Evolutionary conservation across 768 basidiomycete genomes (phyloP).

Genomic region (Hygrocybe punicea): DNA sequence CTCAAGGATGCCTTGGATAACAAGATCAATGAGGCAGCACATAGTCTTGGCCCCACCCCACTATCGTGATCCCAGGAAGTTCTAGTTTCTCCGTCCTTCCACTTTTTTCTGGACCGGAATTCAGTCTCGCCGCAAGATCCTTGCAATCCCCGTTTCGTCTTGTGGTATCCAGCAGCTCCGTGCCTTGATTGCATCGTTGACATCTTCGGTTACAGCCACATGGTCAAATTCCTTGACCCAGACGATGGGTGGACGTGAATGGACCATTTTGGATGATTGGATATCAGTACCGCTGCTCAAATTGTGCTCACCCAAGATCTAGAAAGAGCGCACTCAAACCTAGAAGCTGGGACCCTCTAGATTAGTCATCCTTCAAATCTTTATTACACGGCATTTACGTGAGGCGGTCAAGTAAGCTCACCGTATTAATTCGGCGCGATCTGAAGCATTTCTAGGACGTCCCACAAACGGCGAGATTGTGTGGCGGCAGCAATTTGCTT

Average conservation of each 20-base stretch:
- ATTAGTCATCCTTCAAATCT: too few relatives aligned
- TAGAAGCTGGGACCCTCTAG: too few relatives aligned
- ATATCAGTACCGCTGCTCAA: background rate
- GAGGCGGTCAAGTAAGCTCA: too few relatives aligned
- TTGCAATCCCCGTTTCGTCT: background rate
- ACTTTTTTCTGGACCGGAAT: background rate
- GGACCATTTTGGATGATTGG: background rate
- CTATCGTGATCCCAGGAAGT: background rate
- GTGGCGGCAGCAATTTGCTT: too few relatives aligned
- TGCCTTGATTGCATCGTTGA: background rate
- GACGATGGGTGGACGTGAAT: background rate
- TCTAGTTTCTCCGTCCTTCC: background rate
- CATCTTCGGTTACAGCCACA: background rate
- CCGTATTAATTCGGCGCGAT: too few relatives aligned
- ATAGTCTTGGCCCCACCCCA: background rate
- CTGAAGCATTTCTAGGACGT: too few relatives aligned
- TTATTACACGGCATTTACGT: too few relatives aligned
- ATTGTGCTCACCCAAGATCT: background rate
- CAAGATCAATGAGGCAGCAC: background rate
- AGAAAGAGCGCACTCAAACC: background rate
- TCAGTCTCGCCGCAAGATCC: background rate
- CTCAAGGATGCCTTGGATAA: background rate
- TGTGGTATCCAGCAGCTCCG: background rate
- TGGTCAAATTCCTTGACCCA: background rate
- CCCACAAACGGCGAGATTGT: too few relatives aligned